phyloP scores from a whole-genome alignment of 805 yeast genomes.

The Candida pseudofarinosa region DNA sequence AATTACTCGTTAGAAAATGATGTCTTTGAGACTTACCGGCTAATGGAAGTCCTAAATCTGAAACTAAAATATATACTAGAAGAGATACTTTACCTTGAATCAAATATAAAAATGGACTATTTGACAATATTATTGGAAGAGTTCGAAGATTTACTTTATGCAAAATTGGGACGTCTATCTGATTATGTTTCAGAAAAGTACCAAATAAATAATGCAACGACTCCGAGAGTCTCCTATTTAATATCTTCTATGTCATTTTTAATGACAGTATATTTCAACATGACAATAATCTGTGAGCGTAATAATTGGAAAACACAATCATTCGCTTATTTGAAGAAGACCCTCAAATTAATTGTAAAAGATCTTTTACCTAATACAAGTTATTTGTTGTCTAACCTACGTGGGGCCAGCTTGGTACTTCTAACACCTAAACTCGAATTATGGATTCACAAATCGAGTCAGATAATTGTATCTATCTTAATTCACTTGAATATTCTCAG shows the following conservation, averaged over 20 bases:
- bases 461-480: not conserved
- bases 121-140: not conserved
- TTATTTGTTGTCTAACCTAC: slow-evolving; percentile 22
- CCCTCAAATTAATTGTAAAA: slow-evolving; percentile 21
- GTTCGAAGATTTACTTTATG: not conserved
- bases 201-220: not conserved
- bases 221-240: not conserved
- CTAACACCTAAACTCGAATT: not conserved
- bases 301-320: slow-evolving; percentile 28
- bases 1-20: slow-evolving; percentile 37
- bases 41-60: not conserved
- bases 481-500: not conserved
- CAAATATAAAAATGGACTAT: not conserved
- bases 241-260: slow-evolving; percentile 25
- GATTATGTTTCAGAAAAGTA: not conserved
- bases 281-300: slow-evolving; percentile 35
- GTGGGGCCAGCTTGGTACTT: not conserved
- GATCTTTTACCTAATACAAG: slow-evolving; percentile 35
- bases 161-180: not conserved
- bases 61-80: not conserved
- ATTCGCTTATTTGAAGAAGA: slow-evolving; percentile 33
- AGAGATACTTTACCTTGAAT: not conserved
- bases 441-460: not conserved
- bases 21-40: slow-evolving; percentile 8
- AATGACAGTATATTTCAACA: slow-evolving; percentile 37